These are phyloP conservation scores for Sporothrix euskadiensis DNA, from an alignment of 2,329 filamentous ascomycete species.

Conservation along the genomic window DNA sequence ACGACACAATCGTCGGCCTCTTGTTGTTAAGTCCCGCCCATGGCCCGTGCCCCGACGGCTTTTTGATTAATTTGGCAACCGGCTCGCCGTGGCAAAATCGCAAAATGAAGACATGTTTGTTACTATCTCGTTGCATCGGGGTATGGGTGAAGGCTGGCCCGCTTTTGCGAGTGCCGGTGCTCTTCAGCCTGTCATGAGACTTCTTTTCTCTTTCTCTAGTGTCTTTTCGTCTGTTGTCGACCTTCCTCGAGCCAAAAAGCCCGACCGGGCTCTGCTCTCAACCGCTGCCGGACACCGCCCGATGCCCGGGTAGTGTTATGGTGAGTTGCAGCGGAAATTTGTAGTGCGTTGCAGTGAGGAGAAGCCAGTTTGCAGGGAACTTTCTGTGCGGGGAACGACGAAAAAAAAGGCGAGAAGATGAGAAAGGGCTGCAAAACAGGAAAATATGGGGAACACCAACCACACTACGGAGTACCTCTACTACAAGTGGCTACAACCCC, in stretches of 20 bases:
- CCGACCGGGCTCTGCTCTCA: not conserved
- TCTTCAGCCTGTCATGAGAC: not conserved
- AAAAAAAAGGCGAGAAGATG: not conserved
- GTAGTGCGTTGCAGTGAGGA: not conserved
- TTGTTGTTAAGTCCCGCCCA: not conserved
- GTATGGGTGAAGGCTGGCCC: not conserved
- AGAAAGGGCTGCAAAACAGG: constrained; percentile 10
- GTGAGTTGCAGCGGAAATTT: not conserved
- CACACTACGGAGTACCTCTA: not conserved
- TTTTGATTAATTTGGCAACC: not conserved
- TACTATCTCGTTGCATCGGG: not conserved
- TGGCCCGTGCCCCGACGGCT: not conserved
- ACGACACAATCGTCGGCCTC: not conserved
- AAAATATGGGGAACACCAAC: constrained; percentile 20
- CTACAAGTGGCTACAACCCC: not conserved
- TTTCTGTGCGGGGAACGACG: constrained; percentile 11
- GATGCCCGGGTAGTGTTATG: constrained; percentile 14
- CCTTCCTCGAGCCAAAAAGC: not conserved
- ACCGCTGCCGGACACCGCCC: constrained; percentile 16
- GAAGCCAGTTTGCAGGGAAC: not conserved
- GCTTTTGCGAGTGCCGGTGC: not conserved
- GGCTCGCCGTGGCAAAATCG: not conserved
- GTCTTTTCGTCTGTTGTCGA: not conserved
- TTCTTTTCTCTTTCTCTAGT: not conserved
- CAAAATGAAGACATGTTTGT: not conserved